These are phyloP conservation scores for Fusarium hainanense DNA, from an alignment of 2,329 filamentous ascomycete species.

Conservation along the genomic window DNA sequence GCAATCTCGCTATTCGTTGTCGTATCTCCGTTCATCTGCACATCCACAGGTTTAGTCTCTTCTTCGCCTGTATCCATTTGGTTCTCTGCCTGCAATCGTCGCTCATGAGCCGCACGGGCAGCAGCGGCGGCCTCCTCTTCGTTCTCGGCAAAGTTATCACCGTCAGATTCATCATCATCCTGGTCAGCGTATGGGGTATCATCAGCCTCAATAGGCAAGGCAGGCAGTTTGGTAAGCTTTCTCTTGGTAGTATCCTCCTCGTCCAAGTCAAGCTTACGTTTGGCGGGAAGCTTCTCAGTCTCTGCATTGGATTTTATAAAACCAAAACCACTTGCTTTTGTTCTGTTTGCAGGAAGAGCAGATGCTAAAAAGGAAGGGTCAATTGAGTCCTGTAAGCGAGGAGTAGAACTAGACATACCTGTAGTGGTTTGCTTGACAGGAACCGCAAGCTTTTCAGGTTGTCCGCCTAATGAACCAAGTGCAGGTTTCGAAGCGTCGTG, in stretches of 20 bases:
- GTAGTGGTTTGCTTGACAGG: slow-evolving; percentile 50
- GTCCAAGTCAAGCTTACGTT: slow-evolving; percentile 83
- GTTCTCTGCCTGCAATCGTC: slow-evolving; percentile 69
- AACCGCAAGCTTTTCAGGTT: slow-evolving; percentile 50
- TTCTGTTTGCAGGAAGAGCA: slow-evolving; percentile 72
- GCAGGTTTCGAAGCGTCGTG: slow-evolving; percentile 62
- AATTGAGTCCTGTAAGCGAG: slow-evolving; percentile 24
- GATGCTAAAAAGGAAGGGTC: slow-evolving; percentile 54
- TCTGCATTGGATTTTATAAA: slow-evolving; percentile 76
- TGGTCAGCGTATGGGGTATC: slow-evolving; percentile 70
- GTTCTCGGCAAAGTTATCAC: slow-evolving; percentile 80
- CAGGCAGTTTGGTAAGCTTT: slow-evolving; percentile 91
- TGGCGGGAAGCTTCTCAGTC: slow-evolving; percentile 72
- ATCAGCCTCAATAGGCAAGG: slow-evolving; percentile 74
- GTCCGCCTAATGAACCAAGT: slow-evolving; percentile 60
- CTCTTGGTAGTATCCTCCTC: slow-evolving; percentile 89
- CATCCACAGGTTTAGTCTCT: slow-evolving; percentile 42
- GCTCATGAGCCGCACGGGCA: slow-evolving; percentile 85
- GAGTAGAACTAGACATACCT: slow-evolving; percentile 49
- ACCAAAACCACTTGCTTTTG: slow-evolving; percentile 86
- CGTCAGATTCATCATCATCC: slow-evolving; percentile 78
- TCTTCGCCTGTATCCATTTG: slow-evolving; percentile 58
- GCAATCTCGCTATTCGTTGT: slow-evolving; percentile 42
- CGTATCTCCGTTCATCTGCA: slow-evolving; percentile 46
- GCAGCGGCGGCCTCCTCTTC: slow-evolving; percentile 91